These are phyloP conservation scores for Geum urbanum DNA, from an alignment of 306 rosid genomes.

Conservation along the genomic window DNA sequence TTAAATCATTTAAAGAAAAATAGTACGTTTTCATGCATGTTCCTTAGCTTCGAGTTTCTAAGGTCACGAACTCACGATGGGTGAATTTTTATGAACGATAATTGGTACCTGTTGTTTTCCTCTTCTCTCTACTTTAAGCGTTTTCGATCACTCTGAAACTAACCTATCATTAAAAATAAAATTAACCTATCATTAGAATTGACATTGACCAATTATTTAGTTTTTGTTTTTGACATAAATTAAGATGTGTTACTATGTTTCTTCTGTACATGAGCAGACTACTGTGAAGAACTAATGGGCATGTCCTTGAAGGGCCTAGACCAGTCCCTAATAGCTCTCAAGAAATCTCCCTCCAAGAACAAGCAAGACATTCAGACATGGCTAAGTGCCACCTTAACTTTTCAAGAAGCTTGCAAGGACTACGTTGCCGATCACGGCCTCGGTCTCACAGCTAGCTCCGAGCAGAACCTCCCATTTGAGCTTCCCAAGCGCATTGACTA, in stretches of 20 bases:
- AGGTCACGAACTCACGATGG: no score
- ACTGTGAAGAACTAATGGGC: slow-evolving; percentile 37
- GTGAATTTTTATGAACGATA: no score
- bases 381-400: slow-evolving; percentile 52
- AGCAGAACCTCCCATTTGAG: not conserved
- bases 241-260: not conserved
- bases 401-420: slow-evolving; percentile 49
- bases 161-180: no score
- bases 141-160: no score
- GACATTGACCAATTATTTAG: no score
- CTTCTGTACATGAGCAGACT: slow-evolving; percentile 19
- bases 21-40: no score
- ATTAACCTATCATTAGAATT: no score
- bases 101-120: no score
- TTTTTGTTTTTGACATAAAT: no score
- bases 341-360: slow-evolving; percentile 25
- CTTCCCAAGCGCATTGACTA: slow-evolving; percentile 36
- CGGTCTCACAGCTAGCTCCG: not conserved
- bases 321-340: slow-evolving; percentile 34
- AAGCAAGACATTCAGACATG: slow-evolving; percentile 49
- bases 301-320: slow-evolving; percentile 39
- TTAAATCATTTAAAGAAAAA: no score
- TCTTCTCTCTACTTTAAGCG: no score
- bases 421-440: slow-evolving; percentile 6
- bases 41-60: no score